phyloP scores from a whole-genome alignment of 176 grass and related monocot genomes.

The Calamus simplicifolius region DNA sequence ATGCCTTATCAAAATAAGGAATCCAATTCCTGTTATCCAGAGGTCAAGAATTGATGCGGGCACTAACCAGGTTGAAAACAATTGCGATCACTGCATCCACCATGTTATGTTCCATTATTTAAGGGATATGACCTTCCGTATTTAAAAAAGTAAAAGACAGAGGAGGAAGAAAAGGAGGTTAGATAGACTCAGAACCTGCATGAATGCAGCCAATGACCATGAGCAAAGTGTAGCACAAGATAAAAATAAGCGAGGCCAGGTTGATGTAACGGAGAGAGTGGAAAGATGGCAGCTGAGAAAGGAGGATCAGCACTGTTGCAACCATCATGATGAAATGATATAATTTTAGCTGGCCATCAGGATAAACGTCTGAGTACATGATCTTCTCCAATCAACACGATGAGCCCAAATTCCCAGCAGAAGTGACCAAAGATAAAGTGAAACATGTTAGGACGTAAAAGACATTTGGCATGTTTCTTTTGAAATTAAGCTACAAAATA shows the following conservation, averaged over 20 bases:
- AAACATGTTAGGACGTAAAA: too few relatives aligned
- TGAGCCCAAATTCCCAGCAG: background rate
- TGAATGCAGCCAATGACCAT: conserved; percentile 64
- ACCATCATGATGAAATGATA: conserved; percentile 94
- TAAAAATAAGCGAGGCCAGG: conserved; percentile 65
- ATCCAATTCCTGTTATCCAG: too few relatives aligned
- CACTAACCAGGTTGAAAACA: too few relatives aligned
- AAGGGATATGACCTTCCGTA: too few relatives aligned
- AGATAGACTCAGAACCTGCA: conserved; percentile 43
- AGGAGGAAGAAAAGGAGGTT: background rate
- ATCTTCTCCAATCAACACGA: conserved; percentile 37
- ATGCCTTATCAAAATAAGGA: too few relatives aligned
- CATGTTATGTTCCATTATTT: too few relatives aligned
- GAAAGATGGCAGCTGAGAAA: conserved; percentile 89
- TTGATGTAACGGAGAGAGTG: conserved; percentile 93
- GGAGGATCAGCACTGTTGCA: conserved; percentile 58
- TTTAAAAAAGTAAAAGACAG: too few relatives aligned
- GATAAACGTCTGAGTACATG: conserved; percentile 69
- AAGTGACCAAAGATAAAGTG: too few relatives aligned
- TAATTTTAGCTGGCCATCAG: conserved; percentile 64
- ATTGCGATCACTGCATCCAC: too few relatives aligned
- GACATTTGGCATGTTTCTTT: too few relatives aligned
- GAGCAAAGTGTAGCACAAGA: conserved; percentile 69
- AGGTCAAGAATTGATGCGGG: too few relatives aligned
- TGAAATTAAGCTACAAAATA: too few relatives aligned